Conservation (phyloP, 2,329 filamentous ascomycete genomes). For the Plectosphaerella cucumerina region DNA sequence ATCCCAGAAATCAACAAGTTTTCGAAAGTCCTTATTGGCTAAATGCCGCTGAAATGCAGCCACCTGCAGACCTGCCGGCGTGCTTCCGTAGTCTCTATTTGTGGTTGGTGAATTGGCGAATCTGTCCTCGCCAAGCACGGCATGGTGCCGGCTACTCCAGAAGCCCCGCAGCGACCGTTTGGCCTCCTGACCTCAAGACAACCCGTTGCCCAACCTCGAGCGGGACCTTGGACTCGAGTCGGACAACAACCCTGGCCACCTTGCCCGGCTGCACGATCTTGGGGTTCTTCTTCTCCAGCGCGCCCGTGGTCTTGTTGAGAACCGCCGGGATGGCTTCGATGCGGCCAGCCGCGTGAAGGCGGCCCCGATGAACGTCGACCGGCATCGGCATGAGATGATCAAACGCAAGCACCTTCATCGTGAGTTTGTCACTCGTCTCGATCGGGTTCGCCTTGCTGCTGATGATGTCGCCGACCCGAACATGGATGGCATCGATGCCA, state of each 20-base stretch:
- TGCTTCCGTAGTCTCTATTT: too few species aligned
- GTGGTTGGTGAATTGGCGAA: not conserved
- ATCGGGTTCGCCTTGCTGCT: slow-evolving; percentile 68
- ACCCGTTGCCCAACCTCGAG: slow-evolving; percentile 77
- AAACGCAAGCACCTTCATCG: slow-evolving; percentile 81
- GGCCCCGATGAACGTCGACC: slow-evolving; percentile 83
- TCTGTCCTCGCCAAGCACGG: too few species aligned
- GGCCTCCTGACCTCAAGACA: slow-evolving; percentile 73
- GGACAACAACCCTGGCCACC: slow-evolving; percentile 73
- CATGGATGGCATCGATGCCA: slow-evolving; percentile 79
- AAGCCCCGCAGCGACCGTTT: slow-evolving; percentile 83
- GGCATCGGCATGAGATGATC: slow-evolving; percentile 85
- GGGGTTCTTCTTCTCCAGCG: slow-evolving; percentile 76
- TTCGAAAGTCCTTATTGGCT: too few species aligned
- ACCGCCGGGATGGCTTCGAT: slow-evolving; percentile 69
- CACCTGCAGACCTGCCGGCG: too few species aligned
- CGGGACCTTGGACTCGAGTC: slow-evolving; percentile 69
- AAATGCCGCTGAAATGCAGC: too few species aligned
- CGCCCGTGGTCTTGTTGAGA: slow-evolving; percentile 74
- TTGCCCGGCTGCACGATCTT: slow-evolving; percentile 76
- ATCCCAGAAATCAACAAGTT: too few species aligned
- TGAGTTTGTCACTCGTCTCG: slow-evolving; percentile 67
- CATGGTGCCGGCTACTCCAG: slow-evolving; percentile 53
- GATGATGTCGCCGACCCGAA: slow-evolving; percentile 82
- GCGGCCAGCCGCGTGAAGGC: slow-evolving; percentile 72